Evolutionary conservation across 2,329 filamentous ascomycete genomes (phyloP).

Genomic region (Diplodia scrobiculata): DNA sequence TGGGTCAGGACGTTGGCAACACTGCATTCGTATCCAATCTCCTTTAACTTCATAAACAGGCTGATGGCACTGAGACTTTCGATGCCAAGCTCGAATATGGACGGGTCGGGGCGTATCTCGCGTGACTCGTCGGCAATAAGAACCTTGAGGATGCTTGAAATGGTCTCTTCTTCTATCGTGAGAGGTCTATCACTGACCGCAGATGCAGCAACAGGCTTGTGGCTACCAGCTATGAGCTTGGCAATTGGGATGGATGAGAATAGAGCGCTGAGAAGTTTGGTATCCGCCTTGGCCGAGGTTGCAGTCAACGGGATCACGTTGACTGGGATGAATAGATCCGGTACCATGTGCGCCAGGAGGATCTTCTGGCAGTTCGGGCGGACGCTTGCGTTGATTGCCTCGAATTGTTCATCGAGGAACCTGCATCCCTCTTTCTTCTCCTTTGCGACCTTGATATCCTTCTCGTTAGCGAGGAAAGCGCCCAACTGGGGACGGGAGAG

Average conservation of each 20-base stretch:
- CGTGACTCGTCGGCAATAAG: slow-evolving; percentile 33
- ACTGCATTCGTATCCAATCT: slow-evolving; percentile 40
- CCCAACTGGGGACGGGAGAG: slow-evolving; percentile 15
- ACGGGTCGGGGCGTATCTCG: slow-evolving; percentile 35
- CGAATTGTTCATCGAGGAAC: slow-evolving; percentile 31
- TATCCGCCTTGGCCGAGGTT: slow-evolving; percentile 42
- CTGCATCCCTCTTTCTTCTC: slow-evolving; percentile 31
- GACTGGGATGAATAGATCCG: slow-evolving; percentile 46
- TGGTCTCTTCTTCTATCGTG: slow-evolving; percentile 35
- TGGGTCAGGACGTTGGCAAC: slow-evolving; percentile 44
- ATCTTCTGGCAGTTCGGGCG: slow-evolving; percentile 30
- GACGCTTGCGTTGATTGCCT: slow-evolving; percentile 30
- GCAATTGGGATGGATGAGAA: slow-evolving; percentile 37
- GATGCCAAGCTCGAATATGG: slow-evolving; percentile 45
- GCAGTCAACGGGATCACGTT: slow-evolving; percentile 42
- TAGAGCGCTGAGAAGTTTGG: slow-evolving; percentile 39
- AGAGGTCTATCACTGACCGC: slow-evolving; percentile 24
- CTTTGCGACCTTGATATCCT: slow-evolving; percentile 27
- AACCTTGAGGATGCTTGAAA: slow-evolving; percentile 35
- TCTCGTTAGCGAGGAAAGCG: slow-evolving; percentile 30
- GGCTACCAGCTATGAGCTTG: slow-evolving; percentile 30
- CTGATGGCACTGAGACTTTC: slow-evolving; percentile 46
- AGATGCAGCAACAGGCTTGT: slow-evolving; percentile 11
- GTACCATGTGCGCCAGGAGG: slow-evolving; percentile 47
- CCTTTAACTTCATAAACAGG: slow-evolving; percentile 42